Evolutionary conservation across 2,329 filamentous ascomycete species (phyloP).

Genomic region (Piedraia hortae): DNA sequence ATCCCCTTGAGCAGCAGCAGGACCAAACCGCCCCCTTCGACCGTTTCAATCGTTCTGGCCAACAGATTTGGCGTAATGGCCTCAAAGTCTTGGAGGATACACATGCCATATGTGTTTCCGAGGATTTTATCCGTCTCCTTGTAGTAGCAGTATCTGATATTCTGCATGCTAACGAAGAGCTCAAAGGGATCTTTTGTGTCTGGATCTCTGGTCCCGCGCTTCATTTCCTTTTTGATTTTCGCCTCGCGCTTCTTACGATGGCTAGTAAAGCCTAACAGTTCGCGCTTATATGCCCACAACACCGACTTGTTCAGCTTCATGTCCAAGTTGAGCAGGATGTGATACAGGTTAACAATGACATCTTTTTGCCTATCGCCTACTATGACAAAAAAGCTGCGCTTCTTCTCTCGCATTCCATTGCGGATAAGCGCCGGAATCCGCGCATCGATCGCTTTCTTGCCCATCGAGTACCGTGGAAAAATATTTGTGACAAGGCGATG

Average conservation of each 20-base stretch:
- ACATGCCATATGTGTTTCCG: constrained; percentile 96
- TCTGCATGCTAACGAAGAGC: constrained; percentile 82
- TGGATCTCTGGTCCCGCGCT: constrained; percentile 70
- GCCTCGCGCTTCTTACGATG: constrained; percentile 94
- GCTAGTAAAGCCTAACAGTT: constrained; percentile 78
- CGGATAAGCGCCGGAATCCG: constrained; percentile 74
- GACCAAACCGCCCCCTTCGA: constrained; percentile 83
- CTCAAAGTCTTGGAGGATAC: constrained; percentile 93
- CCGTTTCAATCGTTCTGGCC: constrained; percentile 84
- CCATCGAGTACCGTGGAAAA: too few species aligned
- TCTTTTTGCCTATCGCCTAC: constrained; percentile 88
- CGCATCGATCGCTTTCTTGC: constrained; percentile 40
- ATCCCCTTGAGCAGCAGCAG: constrained; percentile 82
- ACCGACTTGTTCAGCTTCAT: constrained; percentile 91
- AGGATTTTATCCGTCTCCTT: constrained; percentile 98
- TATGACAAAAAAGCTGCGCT: constrained; percentile 90
- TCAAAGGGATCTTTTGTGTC: constrained; percentile 92
- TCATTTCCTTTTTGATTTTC: constrained; percentile 97
- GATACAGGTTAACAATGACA: constrained; percentile 82
- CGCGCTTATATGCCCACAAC: constrained; percentile 96
- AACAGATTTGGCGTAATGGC: constrained; percentile 91
- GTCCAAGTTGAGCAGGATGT: constrained; percentile 72
- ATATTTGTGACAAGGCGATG: too few species aligned
- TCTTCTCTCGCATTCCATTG: constrained; percentile 85
- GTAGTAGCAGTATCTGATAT: constrained; percentile 97